These are phyloP conservation scores for Colletotrichum brevisporum DNA, from an alignment of 2,329 filamentous ascomycete genomes.

Conservation along the genomic window DNA sequence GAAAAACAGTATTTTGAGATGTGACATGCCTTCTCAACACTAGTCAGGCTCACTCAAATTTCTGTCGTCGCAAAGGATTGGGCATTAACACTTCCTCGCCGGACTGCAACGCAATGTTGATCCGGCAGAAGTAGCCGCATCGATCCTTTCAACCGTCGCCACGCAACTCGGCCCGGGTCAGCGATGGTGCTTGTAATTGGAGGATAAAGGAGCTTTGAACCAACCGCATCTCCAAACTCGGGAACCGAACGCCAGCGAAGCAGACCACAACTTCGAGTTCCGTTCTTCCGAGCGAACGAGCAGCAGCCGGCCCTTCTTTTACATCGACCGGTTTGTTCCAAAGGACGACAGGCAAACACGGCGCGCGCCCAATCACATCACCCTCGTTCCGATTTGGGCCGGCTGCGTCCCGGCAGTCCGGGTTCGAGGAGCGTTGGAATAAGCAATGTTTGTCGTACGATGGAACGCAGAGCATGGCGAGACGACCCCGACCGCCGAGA, in stretches of 20 bases:
- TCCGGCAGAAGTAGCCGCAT: not conserved
- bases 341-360: not conserved
- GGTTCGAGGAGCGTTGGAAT: not conserved
- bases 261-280: not conserved
- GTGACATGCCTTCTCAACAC: not conserved
- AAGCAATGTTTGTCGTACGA: slow-evolving; percentile 10
- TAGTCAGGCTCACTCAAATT: not conserved
- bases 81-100: not conserved
- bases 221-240: not conserved
- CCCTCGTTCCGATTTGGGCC: not conserved
- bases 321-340: not conserved
- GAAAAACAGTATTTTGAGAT: not conserved
- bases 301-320: not conserved
- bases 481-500: not conserved
- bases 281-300: slow-evolving; percentile 9
- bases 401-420: not conserved
- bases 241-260: not conserved
- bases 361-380: not conserved
- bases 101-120: not conserved
- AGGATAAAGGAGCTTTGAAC: not conserved
- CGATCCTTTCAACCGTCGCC: slow-evolving; percentile 1
- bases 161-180: not conserved
- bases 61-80: not conserved
- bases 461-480: not conserved
- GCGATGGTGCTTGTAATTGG: not conserved